These are phyloP conservation scores for Mycena alexandri DNA, from an alignment of 768 basidiomycete genomes.

Conservation along the genomic window DNA sequence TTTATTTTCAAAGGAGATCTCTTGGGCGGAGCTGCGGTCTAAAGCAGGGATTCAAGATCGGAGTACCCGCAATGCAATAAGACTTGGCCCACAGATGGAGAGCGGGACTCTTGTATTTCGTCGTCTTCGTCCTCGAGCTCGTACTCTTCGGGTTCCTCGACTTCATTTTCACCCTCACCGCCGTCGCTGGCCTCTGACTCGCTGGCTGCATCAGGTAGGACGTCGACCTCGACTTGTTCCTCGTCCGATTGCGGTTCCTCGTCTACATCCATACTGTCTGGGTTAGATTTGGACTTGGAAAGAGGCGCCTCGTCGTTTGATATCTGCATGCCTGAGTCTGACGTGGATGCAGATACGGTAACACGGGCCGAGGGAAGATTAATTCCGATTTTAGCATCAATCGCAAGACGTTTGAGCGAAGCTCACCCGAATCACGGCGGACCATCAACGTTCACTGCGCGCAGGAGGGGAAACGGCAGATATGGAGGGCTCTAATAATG, in stretches of 20 bases:
- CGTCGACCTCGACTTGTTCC: conserved; percentile 35
- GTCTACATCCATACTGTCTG: conserved; percentile 27
- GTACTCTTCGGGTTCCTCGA: conserved; percentile 36
- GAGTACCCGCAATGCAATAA: conserved; percentile 1
- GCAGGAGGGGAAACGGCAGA: background rate
- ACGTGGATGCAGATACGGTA: conserved; percentile 35
- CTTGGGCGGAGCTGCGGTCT: conserved; percentile 7
- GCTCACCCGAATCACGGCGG: conserved; percentile 7
- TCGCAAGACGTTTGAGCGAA: conserved; percentile 6
- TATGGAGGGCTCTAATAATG: background rate
- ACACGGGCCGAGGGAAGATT: conserved; percentile 31
- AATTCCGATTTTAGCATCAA: conserved; percentile 36
- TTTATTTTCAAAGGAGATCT: conserved; percentile 33
- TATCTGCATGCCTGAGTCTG: conserved; percentile 34
- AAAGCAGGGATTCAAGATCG: background rate
- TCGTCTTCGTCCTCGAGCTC: conserved; percentile 39
- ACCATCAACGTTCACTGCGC: background rate
- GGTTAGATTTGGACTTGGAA: conserved; percentile 11
- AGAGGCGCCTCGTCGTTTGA: conserved; percentile 23
- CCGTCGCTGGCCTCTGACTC: conserved; percentile 35
- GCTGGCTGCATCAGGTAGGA: conserved; percentile 30
- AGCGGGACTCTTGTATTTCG: conserved; percentile 35
- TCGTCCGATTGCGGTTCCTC: conserved; percentile 28
- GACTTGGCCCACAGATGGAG: conserved; percentile 31
- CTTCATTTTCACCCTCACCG: conserved; percentile 28